Percentiles rank a stretch among this genome's conserved stretches.
phyloP scores from a whole-genome alignment of 768 basidiomycete species.

The Kwoniella sp. region DNA sequence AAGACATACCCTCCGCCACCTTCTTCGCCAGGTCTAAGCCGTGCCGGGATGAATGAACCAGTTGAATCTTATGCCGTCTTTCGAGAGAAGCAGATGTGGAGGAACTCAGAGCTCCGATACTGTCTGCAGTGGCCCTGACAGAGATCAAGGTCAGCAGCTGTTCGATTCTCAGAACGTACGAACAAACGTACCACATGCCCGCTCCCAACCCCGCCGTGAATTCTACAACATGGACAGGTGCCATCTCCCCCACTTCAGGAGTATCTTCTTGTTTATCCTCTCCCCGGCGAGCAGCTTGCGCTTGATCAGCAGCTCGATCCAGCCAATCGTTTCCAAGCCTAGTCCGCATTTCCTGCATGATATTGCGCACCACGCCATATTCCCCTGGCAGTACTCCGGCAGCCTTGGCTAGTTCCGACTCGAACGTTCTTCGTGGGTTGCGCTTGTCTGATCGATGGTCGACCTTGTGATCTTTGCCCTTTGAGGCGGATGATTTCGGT shows the following conservation, averaged over 20 bases:
- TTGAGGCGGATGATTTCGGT: slow-evolving; percentile 3
- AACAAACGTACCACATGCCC: slow-evolving; percentile 39
- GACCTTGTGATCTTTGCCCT: slow-evolving; percentile 11
- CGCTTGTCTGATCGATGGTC: slow-evolving; percentile 17
- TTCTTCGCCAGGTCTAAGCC: slow-evolving; percentile 26
- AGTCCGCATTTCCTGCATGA: slow-evolving; percentile 36
- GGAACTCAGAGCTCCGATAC: slow-evolving; percentile 3
- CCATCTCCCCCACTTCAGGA: not conserved
- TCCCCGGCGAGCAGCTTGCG: too few relatives aligned
- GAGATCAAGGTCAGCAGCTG: not conserved
- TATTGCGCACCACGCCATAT: slow-evolving; percentile 45
- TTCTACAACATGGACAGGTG: slow-evolving; percentile 26
- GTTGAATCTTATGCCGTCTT: slow-evolving; percentile 5
- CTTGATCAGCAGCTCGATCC: slow-evolving; percentile 1
- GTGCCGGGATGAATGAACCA: slow-evolving; percentile 31
- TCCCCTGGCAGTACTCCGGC: slow-evolving; percentile 42
- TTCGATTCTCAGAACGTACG: too few relatives aligned
- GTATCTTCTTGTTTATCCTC: too few relatives aligned
- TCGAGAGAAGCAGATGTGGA: not conserved
- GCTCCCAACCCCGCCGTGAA: slow-evolving; percentile 39
- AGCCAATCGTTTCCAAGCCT: slow-evolving; percentile 38
- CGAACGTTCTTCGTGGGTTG: slow-evolving; percentile 20
- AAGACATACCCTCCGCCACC: slow-evolving; percentile 19
- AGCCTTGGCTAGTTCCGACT: slow-evolving; percentile 33
- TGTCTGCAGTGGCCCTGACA: slow-evolving; percentile 4